Conservation (phyloP, 345 rosid genomes). For the Ceriops tagal region DNA sequence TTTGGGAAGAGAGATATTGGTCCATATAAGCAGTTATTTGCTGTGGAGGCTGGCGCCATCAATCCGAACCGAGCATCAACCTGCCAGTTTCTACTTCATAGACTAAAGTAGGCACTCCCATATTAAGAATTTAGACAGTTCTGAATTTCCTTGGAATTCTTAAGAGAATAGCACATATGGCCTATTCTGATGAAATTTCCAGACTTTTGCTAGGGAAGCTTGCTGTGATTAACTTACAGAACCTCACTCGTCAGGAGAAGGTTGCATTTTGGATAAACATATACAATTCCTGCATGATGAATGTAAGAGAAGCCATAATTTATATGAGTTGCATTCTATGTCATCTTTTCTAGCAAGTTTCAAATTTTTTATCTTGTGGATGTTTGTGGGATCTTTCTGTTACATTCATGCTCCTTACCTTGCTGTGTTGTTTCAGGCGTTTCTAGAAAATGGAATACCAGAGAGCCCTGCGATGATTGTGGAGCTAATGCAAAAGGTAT, state of each 20-base stretch:
- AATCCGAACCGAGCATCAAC: slow-evolving; percentile 46
- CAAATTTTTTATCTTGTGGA: not conserved
- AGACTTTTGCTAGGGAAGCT: slow-evolving; percentile 62
- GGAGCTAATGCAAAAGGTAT: slow-evolving; percentile 67
- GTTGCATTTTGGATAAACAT: slow-evolving; percentile 94
- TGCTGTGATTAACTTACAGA: slow-evolving; percentile 47
- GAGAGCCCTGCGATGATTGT: slow-evolving; percentile 57
- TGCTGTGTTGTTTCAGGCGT: slow-evolving; percentile 46
- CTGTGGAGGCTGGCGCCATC: slow-evolving; percentile 48
- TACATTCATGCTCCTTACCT: not conserved
- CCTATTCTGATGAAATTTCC: slow-evolving; percentile 25
- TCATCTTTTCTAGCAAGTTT: not conserved
- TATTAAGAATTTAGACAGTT: not conserved
- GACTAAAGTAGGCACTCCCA: slow-evolving; percentile 51
- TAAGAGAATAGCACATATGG: slow-evolving; percentile 1
- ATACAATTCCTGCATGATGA: slow-evolving; percentile 91
- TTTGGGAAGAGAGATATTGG: slow-evolving; percentile 59
- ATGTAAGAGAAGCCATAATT: slow-evolving; percentile 43
- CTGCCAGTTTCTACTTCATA: slow-evolving; percentile 51
- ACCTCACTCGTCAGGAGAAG: slow-evolving; percentile 76
- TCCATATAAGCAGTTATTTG: slow-evolving; percentile 49
- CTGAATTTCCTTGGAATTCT: not conserved
- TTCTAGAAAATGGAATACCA: slow-evolving; percentile 70
- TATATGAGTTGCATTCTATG: not conserved
- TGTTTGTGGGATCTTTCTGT: not conserved